A percentile compares a stretch with the other conserved stretches of the same genome.
phyloP scores from a whole-genome alignment of 1,139 yeast species.

The Yamadazyma diddensiae region DNA sequence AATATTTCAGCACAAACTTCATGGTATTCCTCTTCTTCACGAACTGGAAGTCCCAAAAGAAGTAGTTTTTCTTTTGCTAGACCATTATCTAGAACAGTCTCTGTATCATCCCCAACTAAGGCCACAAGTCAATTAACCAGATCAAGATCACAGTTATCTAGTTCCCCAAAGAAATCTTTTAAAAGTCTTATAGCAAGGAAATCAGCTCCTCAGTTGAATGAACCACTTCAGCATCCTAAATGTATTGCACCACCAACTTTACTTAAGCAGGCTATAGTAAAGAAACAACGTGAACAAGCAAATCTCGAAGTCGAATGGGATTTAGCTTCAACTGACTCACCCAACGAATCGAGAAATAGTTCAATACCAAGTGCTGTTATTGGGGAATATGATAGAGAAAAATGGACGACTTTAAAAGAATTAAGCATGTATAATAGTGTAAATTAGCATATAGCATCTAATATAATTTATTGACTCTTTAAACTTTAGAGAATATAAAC shows the following conservation, averaged over 20 bases:
- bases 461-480: too few relatives aligned
- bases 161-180: slow-evolving; percentile 11
- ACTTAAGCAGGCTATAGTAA: slow-evolving; percentile 18
- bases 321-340: slow-evolving; percentile 34
- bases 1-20: slow-evolving; percentile 30
- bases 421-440: slow-evolving; percentile 7
- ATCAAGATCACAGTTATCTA: slow-evolving; percentile 8
- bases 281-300: slow-evolving; percentile 5
- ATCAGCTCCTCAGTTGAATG: slow-evolving; percentile 1
- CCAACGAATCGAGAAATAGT: slow-evolving; percentile 41
- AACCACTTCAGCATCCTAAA: not conserved
- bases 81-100: slow-evolving; percentile 15
- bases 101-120: slow-evolving; percentile 2
- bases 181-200: slow-evolving; percentile 7
- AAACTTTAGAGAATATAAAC: too few relatives aligned
- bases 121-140: slow-evolving; percentile 1
- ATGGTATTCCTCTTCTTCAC: slow-evolving; percentile 21
- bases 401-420: slow-evolving; percentile 53
- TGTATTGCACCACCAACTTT: slow-evolving; percentile 14
- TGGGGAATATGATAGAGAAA: slow-evolving; percentile 64
- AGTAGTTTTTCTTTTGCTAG: slow-evolving; percentile 14
- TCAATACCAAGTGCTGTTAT: slow-evolving; percentile 58
- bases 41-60: slow-evolving; percentile 10
- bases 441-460: slow-evolving; percentile 4
- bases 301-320: slow-evolving; percentile 35